These are phyloP conservation scores for Salix suchowensis DNA, from an alignment of 345 rosid genomes.

Conservation along the genomic window DNA sequence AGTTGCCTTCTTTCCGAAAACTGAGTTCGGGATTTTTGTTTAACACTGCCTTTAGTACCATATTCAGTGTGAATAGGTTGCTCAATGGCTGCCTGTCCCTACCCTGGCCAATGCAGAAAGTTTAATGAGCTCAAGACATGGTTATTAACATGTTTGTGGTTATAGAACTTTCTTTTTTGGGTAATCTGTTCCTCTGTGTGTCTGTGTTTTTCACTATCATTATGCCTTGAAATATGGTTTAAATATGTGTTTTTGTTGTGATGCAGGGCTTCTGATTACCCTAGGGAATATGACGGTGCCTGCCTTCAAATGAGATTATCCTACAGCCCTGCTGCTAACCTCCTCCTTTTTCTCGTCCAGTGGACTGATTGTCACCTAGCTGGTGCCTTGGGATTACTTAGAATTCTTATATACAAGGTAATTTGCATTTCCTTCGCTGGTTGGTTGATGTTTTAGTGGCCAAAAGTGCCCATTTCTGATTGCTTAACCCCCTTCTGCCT, in stretches of 20 bases:
- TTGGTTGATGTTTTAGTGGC: background rate
- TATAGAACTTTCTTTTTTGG: background rate
- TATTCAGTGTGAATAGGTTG: background rate
- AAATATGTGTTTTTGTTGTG: background rate
- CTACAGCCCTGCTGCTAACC: conserved; percentile 81
- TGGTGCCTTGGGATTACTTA: conserved; percentile 82
- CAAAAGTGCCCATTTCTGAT: background rate
- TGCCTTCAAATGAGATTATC: conserved; percentile 94
- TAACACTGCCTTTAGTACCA: background rate
- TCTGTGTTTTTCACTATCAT: background rate
- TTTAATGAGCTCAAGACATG: background rate
- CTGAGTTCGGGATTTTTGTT: background rate
- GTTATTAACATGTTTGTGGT: background rate
- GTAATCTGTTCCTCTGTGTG: background rate
- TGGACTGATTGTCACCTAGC: conserved; percentile 95
- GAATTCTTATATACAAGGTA: conserved; percentile 85
- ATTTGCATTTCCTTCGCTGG: background rate
- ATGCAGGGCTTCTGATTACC: conserved; percentile 86
- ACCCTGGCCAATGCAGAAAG: background rate
- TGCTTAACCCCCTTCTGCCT: background rate
- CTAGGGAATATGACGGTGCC: conserved; percentile 76
- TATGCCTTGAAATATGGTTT: background rate
- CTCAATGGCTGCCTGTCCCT: background rate
- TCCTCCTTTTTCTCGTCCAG: conserved; percentile 85
- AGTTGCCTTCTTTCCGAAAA: background rate